Base-by-base conservation (phyloP, 2,329 filamentous ascomycete genomes). In the Alternaria triticina region DNA sequence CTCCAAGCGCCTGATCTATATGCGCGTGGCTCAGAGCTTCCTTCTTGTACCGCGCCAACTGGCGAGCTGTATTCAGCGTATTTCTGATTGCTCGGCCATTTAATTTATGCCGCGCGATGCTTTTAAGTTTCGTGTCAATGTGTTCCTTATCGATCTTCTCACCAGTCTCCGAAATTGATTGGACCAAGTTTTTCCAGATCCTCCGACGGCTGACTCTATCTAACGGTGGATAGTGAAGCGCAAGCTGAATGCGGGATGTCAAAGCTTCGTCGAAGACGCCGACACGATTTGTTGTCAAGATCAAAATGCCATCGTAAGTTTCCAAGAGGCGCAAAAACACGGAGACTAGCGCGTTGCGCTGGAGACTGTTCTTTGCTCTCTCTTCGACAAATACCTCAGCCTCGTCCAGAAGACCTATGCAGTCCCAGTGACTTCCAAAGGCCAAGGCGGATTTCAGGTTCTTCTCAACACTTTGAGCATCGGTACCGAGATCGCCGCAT, bases 311-410 rank as follows among this genome's bases (percentile, higher is more conserved):
- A 13, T 76, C 64, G 63, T 79, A 82, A 61, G 82, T 83, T 33
- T 83, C 82, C 11, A 83, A 63, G 0, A 75, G 65, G 2, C 82
- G 74, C 3, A 83, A 65, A 30, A 74, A 67, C 3, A 74, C 66
- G 3, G 66, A 71, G 1, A 74, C 67, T 2, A 73, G 55, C 3
- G 69, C 65, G 33, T 73, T 74, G 6, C 70, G 58, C 22, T 70
- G 59, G 1, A 74, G n/a, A n/a, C n/a, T n/a, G n/a, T n/a, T n/a
- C n/a, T n/a, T n/a, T n/a, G n/a, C n/a, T n/a, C n/a, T 83, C 51
- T 82, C 74, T 73, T 87, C 84, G 5, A 89, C 82, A 73, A 87
- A 88, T 11, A 88, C 85, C 57, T 89, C 67, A 1, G 69, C 67
- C 27, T 71, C 65, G n/a, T 70, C 69, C 6, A 70, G 56, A 0